Evolutionary conservation across 805 yeast genomes (phyloP), one percentile per base, ranked within the genome.

Genomic region (Metschnikowia henanensis): DNA sequence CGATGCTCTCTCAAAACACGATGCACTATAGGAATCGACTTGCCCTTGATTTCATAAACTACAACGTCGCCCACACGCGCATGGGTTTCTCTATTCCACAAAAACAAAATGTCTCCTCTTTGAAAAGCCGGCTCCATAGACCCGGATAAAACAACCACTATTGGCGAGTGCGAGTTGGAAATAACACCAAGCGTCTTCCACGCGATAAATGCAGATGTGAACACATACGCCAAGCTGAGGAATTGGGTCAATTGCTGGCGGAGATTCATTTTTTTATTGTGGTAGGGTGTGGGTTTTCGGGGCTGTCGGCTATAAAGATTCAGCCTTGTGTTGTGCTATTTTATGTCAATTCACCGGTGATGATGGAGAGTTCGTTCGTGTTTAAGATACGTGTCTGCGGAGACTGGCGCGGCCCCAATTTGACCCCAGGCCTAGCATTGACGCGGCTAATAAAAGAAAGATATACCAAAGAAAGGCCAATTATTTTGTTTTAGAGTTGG

Each of bases 81-180:
- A 23, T 65, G 62, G 17, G 67, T 58, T 43, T 84, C 81, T 53
- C 97, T 75, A 65, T 94, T 94, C 96, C 96, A 91, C 44, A 94
- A 71, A 57, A 94, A 83, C 49, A 94, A 69, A 15, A 94, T 84
- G 62, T 94, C 99, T 39, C 99, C 99, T 67, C 99, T 80, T 67
- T 94, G 97, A 76, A 94, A 94, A 2, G 99, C 99, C 2, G 99
- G 99, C 64, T 94, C 99, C 99, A 94, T 94, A 2, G 98, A 92
- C 5, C 99, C 99, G 1, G 98, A 90, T 37, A 94, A 77, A 8
- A 94, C 99, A 22, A 94, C 99, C 17, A 94, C 99, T 19, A 94
- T 81, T 17, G 99, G 99, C 1, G 97, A 87, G 48, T 87, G 83
- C 0, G 97, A 82, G 65, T 88, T 81, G 9, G 97, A 76, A 1